Percentiles rank a stretch among this genome's conserved stretches.
Conservation (phyloP, 2,329 filamentous ascomycete species). For the Capronia coronata region DNA sequence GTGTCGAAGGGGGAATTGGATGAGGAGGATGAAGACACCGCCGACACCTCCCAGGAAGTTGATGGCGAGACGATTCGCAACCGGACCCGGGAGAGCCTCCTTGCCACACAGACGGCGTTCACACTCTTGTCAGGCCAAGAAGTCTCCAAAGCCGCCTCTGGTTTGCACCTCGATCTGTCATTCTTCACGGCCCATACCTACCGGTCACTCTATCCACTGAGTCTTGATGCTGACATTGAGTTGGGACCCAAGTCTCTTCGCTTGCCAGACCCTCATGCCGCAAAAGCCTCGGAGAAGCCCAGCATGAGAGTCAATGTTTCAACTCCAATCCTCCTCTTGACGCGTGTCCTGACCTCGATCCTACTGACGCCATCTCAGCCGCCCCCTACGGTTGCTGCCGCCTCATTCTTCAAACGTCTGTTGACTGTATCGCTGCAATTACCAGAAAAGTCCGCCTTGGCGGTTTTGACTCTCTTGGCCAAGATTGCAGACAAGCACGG, state of each 20-base stretch:
- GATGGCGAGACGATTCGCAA: slow-evolving; percentile 58
- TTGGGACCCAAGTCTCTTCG: slow-evolving; percentile 67
- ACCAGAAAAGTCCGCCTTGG: slow-evolving; percentile 81
- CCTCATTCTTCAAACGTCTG: slow-evolving; percentile 87
- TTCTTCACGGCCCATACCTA: slow-evolving; percentile 96
- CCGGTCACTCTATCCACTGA: slow-evolving; percentile 70
- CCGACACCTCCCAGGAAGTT: slow-evolving; percentile 40
- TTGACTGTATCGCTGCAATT: slow-evolving; percentile 75
- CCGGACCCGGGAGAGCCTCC: slow-evolving; percentile 74
- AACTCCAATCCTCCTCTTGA: slow-evolving; percentile 85
- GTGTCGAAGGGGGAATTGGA: slow-evolving; percentile 39
- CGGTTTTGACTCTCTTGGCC: slow-evolving; percentile 68
- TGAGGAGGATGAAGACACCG: slow-evolving; percentile 45
- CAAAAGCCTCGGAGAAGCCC: slow-evolving; percentile 25
- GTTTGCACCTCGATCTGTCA: slow-evolving; percentile 81
- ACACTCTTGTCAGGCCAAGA: slow-evolving; percentile 94
- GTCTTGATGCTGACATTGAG: slow-evolving; percentile 79
- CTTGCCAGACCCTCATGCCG: slow-evolving; percentile 59
- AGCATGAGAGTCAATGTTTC: slow-evolving; percentile 80
- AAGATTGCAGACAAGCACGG: slow-evolving; percentile 76
- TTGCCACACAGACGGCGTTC: slow-evolving; percentile 94
- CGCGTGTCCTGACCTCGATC: slow-evolving; percentile 75
- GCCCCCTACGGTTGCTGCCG: slow-evolving; percentile 72
- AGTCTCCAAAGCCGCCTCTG: slow-evolving; percentile 71
- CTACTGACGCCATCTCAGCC: slow-evolving; percentile 67